Percentiles rank a stretch among this genome's conserved stretches.
These are phyloP conservation scores for Nitzschia sp. DNA, from an alignment of 108 stramenopile species.

Conservation along the genomic window DNA sequence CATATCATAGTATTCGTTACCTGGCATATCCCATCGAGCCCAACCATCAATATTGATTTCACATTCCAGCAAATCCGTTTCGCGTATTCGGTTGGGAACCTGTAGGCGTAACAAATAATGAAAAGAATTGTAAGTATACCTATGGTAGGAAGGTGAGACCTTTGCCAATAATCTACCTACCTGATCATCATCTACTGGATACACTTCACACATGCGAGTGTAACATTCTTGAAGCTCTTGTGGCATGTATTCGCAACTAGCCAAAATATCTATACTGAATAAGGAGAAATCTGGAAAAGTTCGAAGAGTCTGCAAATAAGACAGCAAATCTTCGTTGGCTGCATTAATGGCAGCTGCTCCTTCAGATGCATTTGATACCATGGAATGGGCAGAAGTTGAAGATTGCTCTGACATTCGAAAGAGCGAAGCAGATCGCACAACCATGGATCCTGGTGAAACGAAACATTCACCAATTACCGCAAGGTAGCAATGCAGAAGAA, in stretches of 20 bases:
- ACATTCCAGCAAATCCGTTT: constrained; percentile 52
- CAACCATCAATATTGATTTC: constrained; percentile 85
- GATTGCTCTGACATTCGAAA: too few relatives aligned
- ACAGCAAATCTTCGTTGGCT: constrained; percentile 47
- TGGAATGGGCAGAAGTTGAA: too few relatives aligned
- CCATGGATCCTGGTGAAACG: too few relatives aligned
- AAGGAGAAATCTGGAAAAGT: constrained; percentile 67
- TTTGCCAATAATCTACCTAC: constrained; percentile 27
- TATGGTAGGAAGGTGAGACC: neutral
- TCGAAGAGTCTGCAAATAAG: constrained; percentile 50
- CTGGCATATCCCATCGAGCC: constrained; percentile 90
- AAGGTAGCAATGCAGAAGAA: too few relatives aligned
- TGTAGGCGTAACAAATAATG: constrained; percentile 1
- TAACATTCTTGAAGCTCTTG: constrained; percentile 88
- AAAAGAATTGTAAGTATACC: neutral
- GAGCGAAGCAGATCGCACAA: too few relatives aligned
- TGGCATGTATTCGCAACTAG: constrained; percentile 87
- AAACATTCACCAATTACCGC: too few relatives aligned
- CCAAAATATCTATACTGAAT: constrained; percentile 83
- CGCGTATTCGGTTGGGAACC: constrained; percentile 54
- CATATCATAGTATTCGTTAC: constrained; percentile 86
- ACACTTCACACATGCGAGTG: constrained; percentile 86
- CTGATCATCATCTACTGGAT: constrained; percentile 85
- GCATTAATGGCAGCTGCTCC: constrained; percentile 49
- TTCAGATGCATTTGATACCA: too few relatives aligned